Base-by-base conservation (phyloP, 192 early-diverging fungal species). In the Backusella psychrophila region DNA sequence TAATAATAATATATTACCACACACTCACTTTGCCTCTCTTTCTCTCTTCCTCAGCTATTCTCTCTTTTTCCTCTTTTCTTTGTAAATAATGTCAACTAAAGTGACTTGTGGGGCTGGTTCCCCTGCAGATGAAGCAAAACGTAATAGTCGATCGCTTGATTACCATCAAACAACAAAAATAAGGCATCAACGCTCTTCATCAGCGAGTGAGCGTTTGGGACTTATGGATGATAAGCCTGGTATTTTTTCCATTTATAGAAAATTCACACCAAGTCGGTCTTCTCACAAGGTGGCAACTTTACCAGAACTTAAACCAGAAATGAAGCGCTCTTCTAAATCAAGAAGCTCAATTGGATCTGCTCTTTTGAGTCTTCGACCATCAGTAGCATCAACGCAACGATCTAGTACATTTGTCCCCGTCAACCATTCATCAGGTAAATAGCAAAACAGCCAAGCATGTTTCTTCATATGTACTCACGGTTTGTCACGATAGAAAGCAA, bases 101-200 rank as follows among this genome's bases (percentile, higher is more conserved):
- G 38, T 69, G 8, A 69, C n/a, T 38, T 69, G 35, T 39, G 68
- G 68, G 68, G 68, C 68, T 69, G 68, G 68, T 69, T 69, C 68
- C 68, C 38, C 38, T 14, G n/a, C 35, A 23, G 35, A 69, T 41
- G 68, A 69, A 35, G 42, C 71, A 44, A 72, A 72, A 72, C 41
- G 44, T 12, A 39, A 72, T 36, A 42, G 21, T 1, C 71, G 71
- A 23, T 72, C 44, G 23, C 71, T 52, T 72, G 71, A 72, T 42
- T 42, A 44, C 12, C 39, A 44, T 49, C 42, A 39, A 53, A 9
- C 42, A 19, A 29, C 46, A 34, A 33, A 42, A 72, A 17, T 23
- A 31, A 31, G 17, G 34, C 71, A 52, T 44, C 71, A 72, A 53
- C 36, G 46, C 11, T 72, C 71, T 7, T 39, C 71, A 19, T 72